Conservation (phyloP, 1,284 basidiomycete genomes). For the Heterobasidion irregulare region DNA sequence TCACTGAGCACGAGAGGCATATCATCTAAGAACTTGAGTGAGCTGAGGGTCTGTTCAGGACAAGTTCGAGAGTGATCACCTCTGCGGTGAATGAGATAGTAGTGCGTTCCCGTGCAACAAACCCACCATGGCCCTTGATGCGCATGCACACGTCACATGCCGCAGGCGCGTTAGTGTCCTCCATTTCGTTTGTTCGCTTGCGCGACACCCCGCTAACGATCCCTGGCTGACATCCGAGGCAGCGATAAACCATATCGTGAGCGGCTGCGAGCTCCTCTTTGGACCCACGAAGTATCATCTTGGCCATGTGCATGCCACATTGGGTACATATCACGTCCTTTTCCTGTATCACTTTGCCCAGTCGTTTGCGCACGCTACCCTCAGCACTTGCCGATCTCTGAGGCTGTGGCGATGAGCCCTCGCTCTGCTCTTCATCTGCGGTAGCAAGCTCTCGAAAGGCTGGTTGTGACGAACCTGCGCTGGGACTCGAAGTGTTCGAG, state of each 20-base stretch:
- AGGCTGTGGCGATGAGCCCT: not conserved
- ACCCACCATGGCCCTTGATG: constrained; percentile 1
- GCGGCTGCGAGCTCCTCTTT: not conserved
- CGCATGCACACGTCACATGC: not conserved
- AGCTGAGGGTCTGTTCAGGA: not conserved
- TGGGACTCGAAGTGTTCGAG: not conserved
- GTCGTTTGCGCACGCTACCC: not conserved
- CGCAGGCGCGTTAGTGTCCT: not conserved
- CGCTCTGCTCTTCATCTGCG: not conserved
- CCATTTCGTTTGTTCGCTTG: constrained; percentile 1
- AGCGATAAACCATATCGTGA: not conserved
- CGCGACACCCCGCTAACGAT: not conserved
- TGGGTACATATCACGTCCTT: not conserved
- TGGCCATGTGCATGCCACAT: not conserved
- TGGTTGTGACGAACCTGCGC: not conserved
- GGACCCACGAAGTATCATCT: not conserved
- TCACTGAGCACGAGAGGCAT: constrained; percentile 1
- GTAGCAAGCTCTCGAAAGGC: not conserved
- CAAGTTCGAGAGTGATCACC: not conserved
- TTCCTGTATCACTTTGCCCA: not conserved
- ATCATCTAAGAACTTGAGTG: not conserved
- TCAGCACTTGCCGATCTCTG: not conserved
- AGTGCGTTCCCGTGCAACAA: not conserved
- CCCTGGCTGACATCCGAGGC: not conserved
- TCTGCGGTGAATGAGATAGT: constrained; percentile 1